Conservation (phyloP, 306 rosid genomes). For the Macrotyloma uniflorum region DNA sequence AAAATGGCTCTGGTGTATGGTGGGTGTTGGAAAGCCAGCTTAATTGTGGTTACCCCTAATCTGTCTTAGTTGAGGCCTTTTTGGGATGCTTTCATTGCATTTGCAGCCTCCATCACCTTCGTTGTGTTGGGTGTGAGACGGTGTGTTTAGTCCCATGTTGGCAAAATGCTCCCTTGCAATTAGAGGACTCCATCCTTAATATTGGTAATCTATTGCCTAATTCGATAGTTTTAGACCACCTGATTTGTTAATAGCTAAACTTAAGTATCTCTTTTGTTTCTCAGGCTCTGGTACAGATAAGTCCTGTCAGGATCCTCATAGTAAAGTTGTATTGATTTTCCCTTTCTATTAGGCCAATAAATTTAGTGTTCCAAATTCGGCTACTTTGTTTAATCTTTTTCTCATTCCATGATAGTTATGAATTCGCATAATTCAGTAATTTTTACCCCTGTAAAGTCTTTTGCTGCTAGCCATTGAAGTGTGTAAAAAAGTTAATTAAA, state of each 20-base stretch:
- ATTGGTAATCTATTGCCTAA: not conserved
- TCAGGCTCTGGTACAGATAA: conserved; percentile 18
- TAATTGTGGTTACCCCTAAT: not conserved
- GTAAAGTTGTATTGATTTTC: not conserved
- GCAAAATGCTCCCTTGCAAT: conserved; percentile 5
- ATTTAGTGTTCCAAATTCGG: conserved; percentile 11
- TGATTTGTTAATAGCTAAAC: conserved; percentile 3
- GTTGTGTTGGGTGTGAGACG: not conserved
- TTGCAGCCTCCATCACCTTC: not conserved
- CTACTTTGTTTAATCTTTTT: not conserved
- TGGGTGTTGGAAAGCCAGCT: not conserved
- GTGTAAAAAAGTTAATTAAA: not conserved
- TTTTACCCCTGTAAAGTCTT: not conserved
- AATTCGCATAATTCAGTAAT: conserved; percentile 7
- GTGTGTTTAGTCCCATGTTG: not conserved
- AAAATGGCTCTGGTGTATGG: conserved; percentile 7
- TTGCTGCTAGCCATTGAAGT: not conserved
- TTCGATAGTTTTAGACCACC: not conserved
- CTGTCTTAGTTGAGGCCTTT: not conserved
- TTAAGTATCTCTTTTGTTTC: not conserved
- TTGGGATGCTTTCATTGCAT: not conserved
- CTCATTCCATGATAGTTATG: conserved; percentile 6
- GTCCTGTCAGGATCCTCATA: conserved; percentile 18
- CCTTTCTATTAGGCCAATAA: conserved; percentile 22
- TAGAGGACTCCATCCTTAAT: conserved; percentile 3